Conservation (phyloP, 78 protist species). For the Creolimax fragrantissima region DNA sequence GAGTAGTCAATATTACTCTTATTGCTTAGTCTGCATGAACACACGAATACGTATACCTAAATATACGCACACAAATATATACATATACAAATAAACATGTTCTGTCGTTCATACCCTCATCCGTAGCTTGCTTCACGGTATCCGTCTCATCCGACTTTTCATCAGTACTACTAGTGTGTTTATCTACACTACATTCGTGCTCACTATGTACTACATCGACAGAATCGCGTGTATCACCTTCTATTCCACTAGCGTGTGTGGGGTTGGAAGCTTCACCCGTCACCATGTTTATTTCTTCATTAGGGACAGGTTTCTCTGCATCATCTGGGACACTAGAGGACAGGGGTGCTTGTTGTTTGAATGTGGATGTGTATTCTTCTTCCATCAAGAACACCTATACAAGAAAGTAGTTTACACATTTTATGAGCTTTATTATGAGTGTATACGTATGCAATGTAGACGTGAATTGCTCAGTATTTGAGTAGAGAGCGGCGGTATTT, state of each 20-base stretch:
- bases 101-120: not conserved
- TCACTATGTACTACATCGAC: not conserved
- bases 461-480: too few relatives aligned
- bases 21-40: not conserved
- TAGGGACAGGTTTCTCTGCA: not conserved
- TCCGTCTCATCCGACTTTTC: not conserved
- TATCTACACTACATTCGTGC: not conserved
- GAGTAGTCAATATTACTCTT: too few relatives aligned
- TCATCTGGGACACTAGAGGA: not conserved
- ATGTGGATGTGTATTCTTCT: not conserved
- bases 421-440: not conserved
- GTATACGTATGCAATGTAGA: not conserved
- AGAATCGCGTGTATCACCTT: not conserved
- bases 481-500: too few relatives aligned
- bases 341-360: not conserved
- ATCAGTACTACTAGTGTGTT: not conserved
- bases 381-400: constrained; percentile 7
- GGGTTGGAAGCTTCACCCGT: not conserved
- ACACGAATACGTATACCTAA: not conserved
- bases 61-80: not conserved
- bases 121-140: too few relatives aligned
- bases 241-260: not conserved
- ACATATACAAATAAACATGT: not conserved
- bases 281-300: not conserved
- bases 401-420: not conserved